Percentiles rank a stretch among this genome's conserved stretches.
Evolutionary conservation across 2,329 filamentous ascomycete genomes (phyloP).

Genomic region (Calonectria multiphialidica): DNA sequence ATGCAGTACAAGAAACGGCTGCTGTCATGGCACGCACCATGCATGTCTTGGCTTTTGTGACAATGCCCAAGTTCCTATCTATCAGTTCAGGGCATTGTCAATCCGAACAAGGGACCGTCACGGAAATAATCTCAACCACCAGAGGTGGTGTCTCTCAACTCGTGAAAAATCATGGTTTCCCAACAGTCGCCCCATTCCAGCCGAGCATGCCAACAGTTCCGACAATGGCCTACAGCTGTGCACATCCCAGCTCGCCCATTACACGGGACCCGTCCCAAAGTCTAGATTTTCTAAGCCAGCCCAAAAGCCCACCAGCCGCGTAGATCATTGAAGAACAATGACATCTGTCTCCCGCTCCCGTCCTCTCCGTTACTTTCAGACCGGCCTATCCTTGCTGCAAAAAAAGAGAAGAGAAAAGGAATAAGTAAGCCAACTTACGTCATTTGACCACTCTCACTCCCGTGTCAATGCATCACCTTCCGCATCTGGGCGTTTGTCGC

Average conservation of each 20-base stretch:
- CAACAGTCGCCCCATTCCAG: constrained; percentile 4
- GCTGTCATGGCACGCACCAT: neutral
- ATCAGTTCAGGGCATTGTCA: neutral
- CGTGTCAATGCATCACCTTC: neutral
- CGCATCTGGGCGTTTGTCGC: neutral
- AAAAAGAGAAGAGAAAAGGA: too few species aligned
- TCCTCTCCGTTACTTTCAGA: neutral
- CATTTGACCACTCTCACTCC: neutral
- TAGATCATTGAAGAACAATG: neutral
- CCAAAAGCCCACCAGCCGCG: neutral
- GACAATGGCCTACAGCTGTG: neutral
- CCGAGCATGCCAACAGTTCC: neutral
- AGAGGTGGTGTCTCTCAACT: neutral
- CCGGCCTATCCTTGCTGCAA: neutral
- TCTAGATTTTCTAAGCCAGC: neutral
- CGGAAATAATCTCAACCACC: neutral
- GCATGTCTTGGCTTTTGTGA: neutral
- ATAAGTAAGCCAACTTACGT: neutral
- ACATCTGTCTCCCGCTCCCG: neutral
- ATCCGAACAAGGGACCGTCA: neutral
- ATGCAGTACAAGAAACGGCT: neutral
- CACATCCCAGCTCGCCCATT: neutral
- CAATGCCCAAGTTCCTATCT: neutral
- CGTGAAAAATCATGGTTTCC: neutral
- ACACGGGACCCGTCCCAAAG: neutral